phyloP scores from a whole-genome alignment of 1,284 basidiomycete species.

The Pascua guehoae region DNA sequence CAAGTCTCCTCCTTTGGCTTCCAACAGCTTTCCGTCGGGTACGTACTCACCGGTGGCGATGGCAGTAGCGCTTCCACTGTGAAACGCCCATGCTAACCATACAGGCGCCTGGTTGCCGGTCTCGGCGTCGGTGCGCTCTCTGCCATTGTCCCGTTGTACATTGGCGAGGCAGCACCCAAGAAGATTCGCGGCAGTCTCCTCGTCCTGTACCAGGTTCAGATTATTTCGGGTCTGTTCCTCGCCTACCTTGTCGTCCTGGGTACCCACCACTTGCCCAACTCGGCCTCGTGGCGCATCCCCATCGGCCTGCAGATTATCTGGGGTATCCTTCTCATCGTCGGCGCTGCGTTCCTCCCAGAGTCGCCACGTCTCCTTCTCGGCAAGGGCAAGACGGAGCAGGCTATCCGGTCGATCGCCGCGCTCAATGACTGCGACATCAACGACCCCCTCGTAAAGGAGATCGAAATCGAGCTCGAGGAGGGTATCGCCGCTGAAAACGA shows the following conservation, averaged over 20 bases:
- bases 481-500: slow-evolving; percentile 59
- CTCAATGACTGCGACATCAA: slow-evolving; percentile 63
- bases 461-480: slow-evolving; percentile 65
- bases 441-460: slow-evolving; percentile 61
- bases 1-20: slow-evolving; percentile 67
- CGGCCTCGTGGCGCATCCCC: slow-evolving; percentile 63
- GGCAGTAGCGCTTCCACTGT: no score
- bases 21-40: slow-evolving; percentile 62
- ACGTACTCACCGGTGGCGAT: neutral
- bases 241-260: slow-evolving; percentile 69
- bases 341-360: slow-evolving; percentile 71
- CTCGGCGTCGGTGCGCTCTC: slow-evolving; percentile 70
- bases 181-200: slow-evolving; percentile 67
- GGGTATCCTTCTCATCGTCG: slow-evolving; percentile 49
- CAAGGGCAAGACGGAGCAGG: slow-evolving; percentile 51
- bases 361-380: slow-evolving; percentile 52
- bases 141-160: slow-evolving; percentile 74
- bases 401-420: slow-evolving; percentile 61
- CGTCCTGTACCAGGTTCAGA: slow-evolving; percentile 71
- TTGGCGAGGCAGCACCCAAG: slow-evolving; percentile 74
- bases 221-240: slow-evolving; percentile 61
- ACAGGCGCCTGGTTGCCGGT: slow-evolving; percentile 36
- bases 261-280: slow-evolving; percentile 59
- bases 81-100: neutral
- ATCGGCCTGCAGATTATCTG: slow-evolving; percentile 41